Percentiles rank a stretch among this genome's conserved stretches.
Conservation (phyloP, 2,329 filamentous ascomycete genomes). For the Metarhizium album region DNA sequence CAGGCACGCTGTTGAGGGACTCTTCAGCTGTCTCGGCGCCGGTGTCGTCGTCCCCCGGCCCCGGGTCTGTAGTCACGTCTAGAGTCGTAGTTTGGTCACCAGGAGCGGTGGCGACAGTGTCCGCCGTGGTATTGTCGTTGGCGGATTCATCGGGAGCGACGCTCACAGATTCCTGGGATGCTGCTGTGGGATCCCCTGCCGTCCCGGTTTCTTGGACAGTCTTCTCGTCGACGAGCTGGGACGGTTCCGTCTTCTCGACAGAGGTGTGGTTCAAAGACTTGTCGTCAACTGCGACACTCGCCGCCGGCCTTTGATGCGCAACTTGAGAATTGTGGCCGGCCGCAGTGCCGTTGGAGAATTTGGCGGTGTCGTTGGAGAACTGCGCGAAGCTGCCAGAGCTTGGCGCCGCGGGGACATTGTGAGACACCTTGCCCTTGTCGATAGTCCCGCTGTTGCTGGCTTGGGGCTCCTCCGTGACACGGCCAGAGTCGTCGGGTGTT, state of each 20-base stretch:
- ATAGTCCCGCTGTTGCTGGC: too few species aligned
- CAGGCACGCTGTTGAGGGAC: constrained; percentile 1
- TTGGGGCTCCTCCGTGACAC: not conserved
- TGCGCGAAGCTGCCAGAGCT: not conserved
- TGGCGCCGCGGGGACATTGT: not conserved
- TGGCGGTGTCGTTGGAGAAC: not conserved
- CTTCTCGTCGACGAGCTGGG: not conserved
- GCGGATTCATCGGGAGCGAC: not conserved
- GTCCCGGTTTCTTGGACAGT: not conserved
- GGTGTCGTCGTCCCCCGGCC: not conserved
- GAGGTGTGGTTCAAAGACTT: not conserved
- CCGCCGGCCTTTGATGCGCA: not conserved
- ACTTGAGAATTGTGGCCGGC: too few species aligned
- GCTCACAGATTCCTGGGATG: not conserved
- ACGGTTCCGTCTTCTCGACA: not conserved
- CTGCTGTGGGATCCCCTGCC: too few species aligned
- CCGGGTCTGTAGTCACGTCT: not conserved
- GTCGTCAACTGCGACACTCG: not conserved
- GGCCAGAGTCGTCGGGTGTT: constrained; percentile 3
- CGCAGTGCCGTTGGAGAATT: not conserved
- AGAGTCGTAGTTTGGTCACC: not conserved
- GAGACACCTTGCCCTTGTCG: not conserved
- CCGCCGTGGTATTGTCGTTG: not conserved
- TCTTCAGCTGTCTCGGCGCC: not conserved
- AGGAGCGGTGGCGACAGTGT: not conserved